These are phyloP conservation scores for Aspergillus piperis DNA, from an alignment of 2,329 filamentous ascomycete species.

Conservation along the genomic window DNA sequence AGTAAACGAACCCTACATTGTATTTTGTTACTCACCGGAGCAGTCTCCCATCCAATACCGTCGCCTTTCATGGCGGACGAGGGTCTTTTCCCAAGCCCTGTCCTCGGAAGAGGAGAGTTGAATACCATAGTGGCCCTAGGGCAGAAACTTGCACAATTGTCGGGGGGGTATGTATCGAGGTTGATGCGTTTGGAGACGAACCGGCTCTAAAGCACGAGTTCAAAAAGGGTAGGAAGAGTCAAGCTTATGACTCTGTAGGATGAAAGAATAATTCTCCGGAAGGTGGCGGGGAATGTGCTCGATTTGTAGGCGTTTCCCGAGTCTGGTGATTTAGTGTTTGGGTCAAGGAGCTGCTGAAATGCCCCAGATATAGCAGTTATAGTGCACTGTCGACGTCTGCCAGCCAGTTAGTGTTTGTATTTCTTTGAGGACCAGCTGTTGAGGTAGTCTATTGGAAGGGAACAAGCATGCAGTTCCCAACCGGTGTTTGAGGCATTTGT, in stretches of 20 bases:
- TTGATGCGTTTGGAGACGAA: background rate
- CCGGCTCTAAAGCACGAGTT: background rate
- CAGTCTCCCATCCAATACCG: conserved; percentile 31
- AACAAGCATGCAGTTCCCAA: background rate
- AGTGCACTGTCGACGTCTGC: conserved; percentile 5
- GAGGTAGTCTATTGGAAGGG: background rate
- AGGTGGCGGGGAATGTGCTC: background rate
- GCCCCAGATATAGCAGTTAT: conserved; percentile 11
- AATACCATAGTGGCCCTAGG: conserved; percentile 30
- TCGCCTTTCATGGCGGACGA: conserved; percentile 32
- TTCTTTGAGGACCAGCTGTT: background rate
- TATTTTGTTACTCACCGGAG: conserved; percentile 28
- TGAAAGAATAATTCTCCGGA: background rate
- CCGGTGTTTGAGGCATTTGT: background rate
- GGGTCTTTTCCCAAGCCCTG: conserved; percentile 34
- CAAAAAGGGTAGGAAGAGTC: background rate
- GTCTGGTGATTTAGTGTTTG: background rate
- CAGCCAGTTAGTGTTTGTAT: conserved; percentile 13
- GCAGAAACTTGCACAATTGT: background rate
- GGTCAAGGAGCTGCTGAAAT: conserved; percentile 8
- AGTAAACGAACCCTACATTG: background rate
- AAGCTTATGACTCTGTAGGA: background rate
- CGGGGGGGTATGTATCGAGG: background rate
- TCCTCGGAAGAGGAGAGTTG: conserved; percentile 25
- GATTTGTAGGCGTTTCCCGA: background rate